Evolutionary conservation across 305 asterid genomes (phyloP).

Genomic region (Fraxinus latifolia): DNA sequence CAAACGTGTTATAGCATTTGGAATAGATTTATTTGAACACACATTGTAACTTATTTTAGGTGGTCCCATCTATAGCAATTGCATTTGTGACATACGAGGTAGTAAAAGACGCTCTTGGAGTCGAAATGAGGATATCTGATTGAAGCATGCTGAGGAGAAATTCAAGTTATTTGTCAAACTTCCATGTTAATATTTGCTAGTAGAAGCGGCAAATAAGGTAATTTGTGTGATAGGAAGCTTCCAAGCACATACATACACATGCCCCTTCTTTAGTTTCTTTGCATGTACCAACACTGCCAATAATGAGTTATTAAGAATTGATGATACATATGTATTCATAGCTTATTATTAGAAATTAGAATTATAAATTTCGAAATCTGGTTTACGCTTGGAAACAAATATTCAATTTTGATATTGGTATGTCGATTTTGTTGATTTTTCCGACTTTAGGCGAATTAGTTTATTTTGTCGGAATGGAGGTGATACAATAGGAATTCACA

Average conservation of each 20-base stretch:
- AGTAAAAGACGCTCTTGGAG: slow-evolving; percentile 74
- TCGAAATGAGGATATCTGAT: slow-evolving; percentile 74
- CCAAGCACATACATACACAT: neutral
- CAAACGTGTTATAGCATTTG: neutral
- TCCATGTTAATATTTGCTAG: slow-evolving; percentile 14
- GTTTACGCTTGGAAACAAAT: neutral
- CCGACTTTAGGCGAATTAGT: neutral
- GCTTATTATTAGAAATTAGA: neutral
- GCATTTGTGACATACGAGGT: slow-evolving; percentile 89
- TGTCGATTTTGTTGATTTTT: neutral
- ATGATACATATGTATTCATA: neutral
- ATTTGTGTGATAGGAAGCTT: neutral
- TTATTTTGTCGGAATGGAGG: neutral
- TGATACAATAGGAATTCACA: neutral
- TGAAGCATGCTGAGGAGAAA: slow-evolving; percentile 28
- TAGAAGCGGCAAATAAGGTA: neutral
- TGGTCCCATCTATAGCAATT: slow-evolving; percentile 85
- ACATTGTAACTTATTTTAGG: slow-evolving; percentile 38
- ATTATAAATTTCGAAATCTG: neutral
- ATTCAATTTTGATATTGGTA: neutral
- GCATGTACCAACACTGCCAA: slow-evolving; percentile 8
- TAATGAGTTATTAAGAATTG: slow-evolving; percentile 20
- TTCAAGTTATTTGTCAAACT: slow-evolving; percentile 2
- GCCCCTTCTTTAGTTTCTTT: neutral
- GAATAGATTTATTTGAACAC: neutral